Evolutionary conservation across 148 eudicot species (phyloP).

Genomic region (Hydrangea macrophylla): DNA sequence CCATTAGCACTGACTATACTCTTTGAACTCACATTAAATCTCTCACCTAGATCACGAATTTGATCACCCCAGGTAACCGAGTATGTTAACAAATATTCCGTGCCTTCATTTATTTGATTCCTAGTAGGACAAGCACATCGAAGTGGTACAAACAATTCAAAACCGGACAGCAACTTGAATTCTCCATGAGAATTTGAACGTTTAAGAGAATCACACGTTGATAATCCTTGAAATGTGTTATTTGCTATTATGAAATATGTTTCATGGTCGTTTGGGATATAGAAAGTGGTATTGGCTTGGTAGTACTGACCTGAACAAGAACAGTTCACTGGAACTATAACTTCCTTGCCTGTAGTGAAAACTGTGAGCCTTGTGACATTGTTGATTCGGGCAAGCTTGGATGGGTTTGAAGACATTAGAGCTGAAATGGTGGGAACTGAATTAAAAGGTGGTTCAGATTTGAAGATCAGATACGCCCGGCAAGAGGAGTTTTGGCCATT

Average conservation of each 20-base stretch:
- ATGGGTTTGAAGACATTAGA: slow-evolving; percentile 35
- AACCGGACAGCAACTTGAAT: slow-evolving; percentile 7
- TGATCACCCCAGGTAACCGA: slow-evolving; percentile 30
- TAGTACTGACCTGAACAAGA: slow-evolving; percentile 53
- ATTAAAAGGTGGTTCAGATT: slow-evolving; percentile 39
- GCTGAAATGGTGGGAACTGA: slow-evolving; percentile 43
- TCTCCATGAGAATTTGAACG: slow-evolving; percentile 16
- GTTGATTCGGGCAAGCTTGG: slow-evolving; percentile 35
- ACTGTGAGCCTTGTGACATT: slow-evolving; percentile 31
- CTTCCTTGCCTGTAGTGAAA: slow-evolving; percentile 45
- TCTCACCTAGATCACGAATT: slow-evolving; percentile 25
- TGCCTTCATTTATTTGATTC: slow-evolving; percentile 33
- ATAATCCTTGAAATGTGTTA: slow-evolving; percentile 48
- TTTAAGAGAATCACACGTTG: slow-evolving; percentile 42
- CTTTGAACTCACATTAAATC: slow-evolving; percentile 21
- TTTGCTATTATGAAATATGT: slow-evolving; percentile 35
- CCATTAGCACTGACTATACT: slow-evolving; percentile 48
- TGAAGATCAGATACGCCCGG: slow-evolving; percentile 51
- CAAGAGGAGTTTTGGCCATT: slow-evolving; percentile 52
- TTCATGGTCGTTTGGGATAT: slow-evolving; percentile 19
- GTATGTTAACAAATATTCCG: slow-evolving; percentile 54
- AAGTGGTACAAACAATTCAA: slow-evolving; percentile 38
- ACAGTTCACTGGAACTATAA: slow-evolving; percentile 57
- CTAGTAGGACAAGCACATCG: slow-evolving; percentile 78
- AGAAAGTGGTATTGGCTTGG: slow-evolving; percentile 47